Conservation (phyloP, 2,329 filamentous ascomycete genomes). For the Amauroascus niger region DNA sequence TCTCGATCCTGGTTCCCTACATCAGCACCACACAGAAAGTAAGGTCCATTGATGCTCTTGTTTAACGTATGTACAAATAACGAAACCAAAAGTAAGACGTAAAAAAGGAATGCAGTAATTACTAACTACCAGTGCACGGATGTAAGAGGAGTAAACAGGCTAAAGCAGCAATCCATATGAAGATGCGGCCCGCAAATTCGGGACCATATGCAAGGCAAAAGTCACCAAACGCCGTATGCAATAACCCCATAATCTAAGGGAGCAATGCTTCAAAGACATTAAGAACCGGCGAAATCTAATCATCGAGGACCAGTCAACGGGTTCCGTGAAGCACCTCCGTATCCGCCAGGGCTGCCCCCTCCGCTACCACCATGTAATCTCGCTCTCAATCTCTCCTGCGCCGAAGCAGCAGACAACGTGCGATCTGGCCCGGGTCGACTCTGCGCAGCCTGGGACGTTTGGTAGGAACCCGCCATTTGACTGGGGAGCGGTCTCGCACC, state of each 20-base stretch:
- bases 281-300: neutral
- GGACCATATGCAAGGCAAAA: neutral
- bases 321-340: conserved; percentile 8
- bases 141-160: neutral
- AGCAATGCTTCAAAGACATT: neutral
- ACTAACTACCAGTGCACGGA: neutral
- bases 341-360: conserved; percentile 12
- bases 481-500: conserved; percentile 56
- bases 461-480: conserved; percentile 65
- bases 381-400: conserved; percentile 74
- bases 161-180: neutral
- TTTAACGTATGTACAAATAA: neutral
- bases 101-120: neutral
- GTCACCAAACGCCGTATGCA: neutral
- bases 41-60: neutral
- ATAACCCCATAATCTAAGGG: neutral
- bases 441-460: conserved; percentile 41
- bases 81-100: neutral
- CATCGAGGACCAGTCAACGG: conserved; percentile 5
- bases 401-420: conserved; percentile 44
- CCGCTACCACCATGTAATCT: conserved; percentile 64
- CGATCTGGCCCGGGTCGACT: conserved; percentile 34
- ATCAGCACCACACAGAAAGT: neutral
- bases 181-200: neutral
- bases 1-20: neutral